phyloP scores from a whole-genome alignment of 306 rosid species.

The Citrullus amarus region DNA sequence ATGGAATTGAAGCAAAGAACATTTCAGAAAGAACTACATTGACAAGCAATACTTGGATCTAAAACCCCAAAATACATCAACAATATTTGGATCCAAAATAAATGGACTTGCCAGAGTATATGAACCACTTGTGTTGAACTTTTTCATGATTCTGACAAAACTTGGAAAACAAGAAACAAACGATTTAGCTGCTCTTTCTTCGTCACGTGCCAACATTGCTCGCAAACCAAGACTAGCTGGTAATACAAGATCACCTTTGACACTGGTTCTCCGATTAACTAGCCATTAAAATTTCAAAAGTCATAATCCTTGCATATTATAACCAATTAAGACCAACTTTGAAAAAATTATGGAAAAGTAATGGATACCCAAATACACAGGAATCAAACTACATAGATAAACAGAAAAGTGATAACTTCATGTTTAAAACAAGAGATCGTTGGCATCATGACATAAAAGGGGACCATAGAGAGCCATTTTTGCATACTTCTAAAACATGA shows the following conservation, averaged over 20 bases:
- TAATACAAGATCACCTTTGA: conserved; percentile 47
- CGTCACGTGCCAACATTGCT: conserved; percentile 66
- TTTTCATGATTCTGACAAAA: conserved; percentile 88
- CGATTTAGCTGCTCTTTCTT: conserved; percentile 61
- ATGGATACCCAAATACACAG: not conserved
- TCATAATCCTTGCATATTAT: not conserved
- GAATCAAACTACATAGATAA: not conserved
- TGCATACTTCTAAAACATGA: not conserved
- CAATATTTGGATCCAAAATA: not conserved
- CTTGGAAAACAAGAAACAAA: conserved; percentile 67
- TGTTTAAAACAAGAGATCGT: not conserved
- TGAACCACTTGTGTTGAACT: conserved; percentile 81
- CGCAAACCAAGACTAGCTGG: conserved; percentile 56
- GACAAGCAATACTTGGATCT: not conserved
- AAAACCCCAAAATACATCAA: not conserved
- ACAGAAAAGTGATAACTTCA: not conserved
- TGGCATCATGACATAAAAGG: not conserved
- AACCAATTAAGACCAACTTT: not conserved
- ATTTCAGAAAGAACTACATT: not conserved
- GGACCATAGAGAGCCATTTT: not conserved
- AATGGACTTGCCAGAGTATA: conserved; percentile 65
- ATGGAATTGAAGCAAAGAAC: conserved; percentile 2
- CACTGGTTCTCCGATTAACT: conserved; percentile 40
- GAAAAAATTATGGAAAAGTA: not conserved
- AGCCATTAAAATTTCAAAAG: conserved; percentile 29